Conservation (phyloP, 768 basidiomycete species). For the Tylopilus plumbeoviolaceoides region DNA sequence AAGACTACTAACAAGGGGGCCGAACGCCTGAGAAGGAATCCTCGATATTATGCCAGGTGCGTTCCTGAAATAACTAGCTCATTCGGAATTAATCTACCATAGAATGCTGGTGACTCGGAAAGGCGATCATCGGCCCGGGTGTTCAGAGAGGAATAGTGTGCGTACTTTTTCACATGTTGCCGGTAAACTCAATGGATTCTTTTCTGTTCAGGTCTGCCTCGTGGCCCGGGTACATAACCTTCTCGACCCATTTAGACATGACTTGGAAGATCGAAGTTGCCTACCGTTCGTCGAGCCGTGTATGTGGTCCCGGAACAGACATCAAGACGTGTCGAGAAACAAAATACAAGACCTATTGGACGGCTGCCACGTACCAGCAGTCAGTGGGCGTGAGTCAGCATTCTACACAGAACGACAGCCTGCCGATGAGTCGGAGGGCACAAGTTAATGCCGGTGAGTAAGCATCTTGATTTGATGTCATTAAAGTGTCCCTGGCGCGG, state of each 20-base stretch:
- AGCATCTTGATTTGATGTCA: neutral
- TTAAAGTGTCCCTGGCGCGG: neutral
- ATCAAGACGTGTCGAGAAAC: neutral
- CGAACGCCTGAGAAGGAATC: neutral
- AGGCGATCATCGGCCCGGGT: neutral
- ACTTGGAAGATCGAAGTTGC: too few species aligned
- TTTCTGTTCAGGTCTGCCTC: neutral
- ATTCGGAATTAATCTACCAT: neutral
- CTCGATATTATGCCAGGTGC: too few species aligned
- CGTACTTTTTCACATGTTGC: neutral
- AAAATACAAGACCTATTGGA: neutral
- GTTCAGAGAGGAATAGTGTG: neutral
- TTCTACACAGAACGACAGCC: neutral
- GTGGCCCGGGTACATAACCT: neutral
- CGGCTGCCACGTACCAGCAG: neutral
- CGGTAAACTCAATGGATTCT: neutral
- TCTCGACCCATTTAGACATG: neutral
- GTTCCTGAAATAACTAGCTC: neutral
- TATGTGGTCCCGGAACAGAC: neutral
- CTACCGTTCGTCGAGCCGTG: too few species aligned
- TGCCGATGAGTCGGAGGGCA: neutral
- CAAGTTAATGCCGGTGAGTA: slow-evolving; percentile 7
- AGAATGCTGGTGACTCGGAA: neutral
- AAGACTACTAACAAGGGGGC: neutral
- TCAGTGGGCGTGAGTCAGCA: neutral